Conservation (phyloP, 805 yeast species). For the Candida rishiriensis region DNA sequence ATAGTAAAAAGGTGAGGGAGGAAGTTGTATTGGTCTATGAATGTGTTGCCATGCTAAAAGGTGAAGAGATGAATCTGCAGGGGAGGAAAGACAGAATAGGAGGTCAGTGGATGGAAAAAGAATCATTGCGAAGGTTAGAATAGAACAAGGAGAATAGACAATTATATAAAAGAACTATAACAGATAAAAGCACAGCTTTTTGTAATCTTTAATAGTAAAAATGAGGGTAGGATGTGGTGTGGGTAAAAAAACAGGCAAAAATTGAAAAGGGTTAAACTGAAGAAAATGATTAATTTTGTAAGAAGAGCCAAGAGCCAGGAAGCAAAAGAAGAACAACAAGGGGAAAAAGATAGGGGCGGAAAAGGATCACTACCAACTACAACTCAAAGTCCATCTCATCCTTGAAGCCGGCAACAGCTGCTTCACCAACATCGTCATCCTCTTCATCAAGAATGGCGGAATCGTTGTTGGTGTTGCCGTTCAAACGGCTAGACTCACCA, state of each 20-base stretch:
- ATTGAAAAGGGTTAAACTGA: not conserved
- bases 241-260: not conserved
- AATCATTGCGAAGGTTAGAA: no score
- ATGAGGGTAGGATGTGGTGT: no score
- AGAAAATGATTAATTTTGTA: not conserved
- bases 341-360: not conserved
- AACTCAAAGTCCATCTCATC: constrained; percentile 37
- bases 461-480: constrained; percentile 12
- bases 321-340: not conserved
- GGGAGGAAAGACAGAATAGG: no score
- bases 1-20: no score
- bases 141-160: no score
- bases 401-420: constrained; percentile 16
- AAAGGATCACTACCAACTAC: constrained; percentile 2
- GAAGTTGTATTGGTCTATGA: no score
- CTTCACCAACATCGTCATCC: constrained; percentile 6
- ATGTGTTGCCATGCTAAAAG: no score
- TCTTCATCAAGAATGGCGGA: constrained; percentile 37
- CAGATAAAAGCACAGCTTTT: no score
- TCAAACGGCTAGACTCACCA: not conserved
- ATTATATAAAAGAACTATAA: no score
- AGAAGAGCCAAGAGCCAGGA: not conserved
- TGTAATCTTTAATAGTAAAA: no score
- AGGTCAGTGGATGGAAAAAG: no score
- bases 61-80: no score